A percentile compares a stretch with the other conserved stretches of the same genome.
Conservation (phyloP, 495 filamentous ascomycete species). For the Astrothelium subdiscretum region DNA sequence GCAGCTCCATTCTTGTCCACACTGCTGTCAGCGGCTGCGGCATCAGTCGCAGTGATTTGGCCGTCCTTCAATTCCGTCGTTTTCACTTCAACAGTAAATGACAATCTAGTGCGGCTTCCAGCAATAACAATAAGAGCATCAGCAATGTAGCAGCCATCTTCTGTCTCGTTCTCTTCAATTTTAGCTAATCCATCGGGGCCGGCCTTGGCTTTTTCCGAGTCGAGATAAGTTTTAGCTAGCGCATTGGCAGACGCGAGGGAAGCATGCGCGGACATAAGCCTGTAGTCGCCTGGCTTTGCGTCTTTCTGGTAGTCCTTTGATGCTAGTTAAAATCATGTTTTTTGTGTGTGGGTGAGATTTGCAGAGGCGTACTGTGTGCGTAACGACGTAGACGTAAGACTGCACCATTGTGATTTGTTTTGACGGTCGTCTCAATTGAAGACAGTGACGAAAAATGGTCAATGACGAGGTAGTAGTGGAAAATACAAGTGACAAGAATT, state of each 20-base stretch:
- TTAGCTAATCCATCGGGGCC: neutral
- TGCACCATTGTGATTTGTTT: neutral
- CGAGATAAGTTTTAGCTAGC: neutral
- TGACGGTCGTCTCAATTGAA: neutral
- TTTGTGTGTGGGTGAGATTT: neutral
- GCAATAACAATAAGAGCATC: neutral
- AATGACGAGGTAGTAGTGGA: no score
- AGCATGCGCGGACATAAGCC: neutral
- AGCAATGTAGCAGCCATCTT: neutral
- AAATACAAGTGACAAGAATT: neutral
- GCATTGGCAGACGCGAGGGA: neutral
- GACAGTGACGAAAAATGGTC: no score
- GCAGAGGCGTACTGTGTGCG: neutral
- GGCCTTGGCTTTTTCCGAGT: neutral
- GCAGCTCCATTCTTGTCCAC: neutral
- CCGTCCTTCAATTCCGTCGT: neutral
- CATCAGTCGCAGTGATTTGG: neutral
- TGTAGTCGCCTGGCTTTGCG: neutral
- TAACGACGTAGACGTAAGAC: neutral
- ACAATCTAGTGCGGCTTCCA: neutral
- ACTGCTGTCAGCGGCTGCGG: neutral
- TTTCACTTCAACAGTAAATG: neutral
- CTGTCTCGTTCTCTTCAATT: neutral
- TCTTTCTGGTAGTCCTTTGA: neutral
- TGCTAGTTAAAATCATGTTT: neutral